Evolutionary conservation across 306 rosid species (phyloP).

Genomic region (Glycyrrhiza uralensis): DNA sequence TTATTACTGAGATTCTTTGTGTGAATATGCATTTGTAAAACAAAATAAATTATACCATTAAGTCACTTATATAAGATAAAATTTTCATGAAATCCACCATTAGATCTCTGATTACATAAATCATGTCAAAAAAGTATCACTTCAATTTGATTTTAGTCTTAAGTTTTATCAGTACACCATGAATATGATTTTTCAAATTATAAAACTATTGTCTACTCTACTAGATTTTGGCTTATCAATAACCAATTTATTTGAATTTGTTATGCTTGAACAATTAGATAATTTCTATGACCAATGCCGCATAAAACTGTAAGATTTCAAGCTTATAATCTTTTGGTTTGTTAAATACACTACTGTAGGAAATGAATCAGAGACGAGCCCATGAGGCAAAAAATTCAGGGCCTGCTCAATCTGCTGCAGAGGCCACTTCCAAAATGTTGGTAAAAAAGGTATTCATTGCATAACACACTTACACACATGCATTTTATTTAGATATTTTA

Average conservation of each 20-base stretch:
- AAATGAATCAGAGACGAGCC: constrained; percentile 32
- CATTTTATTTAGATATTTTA: neutral
- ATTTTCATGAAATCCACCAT: neutral
- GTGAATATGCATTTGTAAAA: neutral
- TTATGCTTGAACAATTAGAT: neutral
- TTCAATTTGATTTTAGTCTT: neutral
- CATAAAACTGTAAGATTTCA: neutral
- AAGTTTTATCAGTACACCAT: neutral
- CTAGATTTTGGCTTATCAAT: neutral
- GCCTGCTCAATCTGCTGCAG: constrained; percentile 78
- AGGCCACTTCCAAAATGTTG: constrained; percentile 61
- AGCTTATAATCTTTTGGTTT: neutral
- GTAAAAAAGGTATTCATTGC: constrained; percentile 51
- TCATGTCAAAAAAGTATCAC: neutral
- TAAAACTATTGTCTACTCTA: constrained; percentile 1
- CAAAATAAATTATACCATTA: neutral
- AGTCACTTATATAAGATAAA: neutral
- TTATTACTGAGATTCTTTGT: neutral
- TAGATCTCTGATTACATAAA: neutral
- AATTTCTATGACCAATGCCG: neutral
- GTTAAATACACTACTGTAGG: constrained; percentile 14
- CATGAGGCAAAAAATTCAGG: constrained; percentile 40
- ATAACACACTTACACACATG: neutral
- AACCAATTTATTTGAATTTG: neutral
- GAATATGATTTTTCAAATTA: neutral